Evolutionary conservation across 768 basidiomycete species (phyloP).

Genomic region (Trametes gibbosa): DNA sequence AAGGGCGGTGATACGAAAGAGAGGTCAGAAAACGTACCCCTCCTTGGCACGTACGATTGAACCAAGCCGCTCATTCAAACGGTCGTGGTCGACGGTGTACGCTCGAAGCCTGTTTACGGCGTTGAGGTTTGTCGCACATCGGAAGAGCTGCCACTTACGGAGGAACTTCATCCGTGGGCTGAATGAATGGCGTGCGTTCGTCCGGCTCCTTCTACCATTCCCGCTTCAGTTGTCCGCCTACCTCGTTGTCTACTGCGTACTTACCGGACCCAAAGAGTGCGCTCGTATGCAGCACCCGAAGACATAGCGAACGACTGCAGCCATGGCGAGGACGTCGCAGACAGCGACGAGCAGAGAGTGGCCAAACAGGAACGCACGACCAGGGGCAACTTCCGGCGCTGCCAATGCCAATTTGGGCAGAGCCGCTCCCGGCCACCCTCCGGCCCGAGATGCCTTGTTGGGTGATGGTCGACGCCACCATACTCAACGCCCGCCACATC

Average conservation of each 20-base stretch:
- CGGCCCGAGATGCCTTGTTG: background rate
- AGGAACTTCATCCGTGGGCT: conserved; percentile 26
- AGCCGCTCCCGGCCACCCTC: background rate
- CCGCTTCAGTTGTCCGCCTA: background rate
- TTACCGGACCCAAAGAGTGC: conserved; percentile 5
- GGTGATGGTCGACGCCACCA: conserved; percentile 2
- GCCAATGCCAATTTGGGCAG: background rate
- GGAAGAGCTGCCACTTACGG: conserved; percentile 23
- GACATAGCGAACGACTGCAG: conserved; percentile 21
- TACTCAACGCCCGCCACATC: conserved; percentile 12
- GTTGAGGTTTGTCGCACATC: background rate
- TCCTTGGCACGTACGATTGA: conserved; percentile 60
- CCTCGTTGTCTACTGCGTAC: background rate
- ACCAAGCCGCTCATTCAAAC: conserved; percentile 48
- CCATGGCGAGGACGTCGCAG: conserved; percentile 22
- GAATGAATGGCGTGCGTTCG: conserved; percentile 34
- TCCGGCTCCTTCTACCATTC: conserved; percentile 26
- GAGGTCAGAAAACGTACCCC: conserved; percentile 40
- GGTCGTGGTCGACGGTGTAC: conserved; percentile 44
- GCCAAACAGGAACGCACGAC: background rate
- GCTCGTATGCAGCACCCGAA: conserved; percentile 27
- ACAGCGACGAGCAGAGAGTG: conserved; percentile 10
- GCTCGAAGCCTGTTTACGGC: conserved; percentile 8
- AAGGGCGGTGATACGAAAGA: conserved; percentile 1
- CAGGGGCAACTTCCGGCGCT: conserved; percentile 12